Base-by-base conservation (phyloP, 495 filamentous ascomycete species). In the Cairneyella variabilis region DNA sequence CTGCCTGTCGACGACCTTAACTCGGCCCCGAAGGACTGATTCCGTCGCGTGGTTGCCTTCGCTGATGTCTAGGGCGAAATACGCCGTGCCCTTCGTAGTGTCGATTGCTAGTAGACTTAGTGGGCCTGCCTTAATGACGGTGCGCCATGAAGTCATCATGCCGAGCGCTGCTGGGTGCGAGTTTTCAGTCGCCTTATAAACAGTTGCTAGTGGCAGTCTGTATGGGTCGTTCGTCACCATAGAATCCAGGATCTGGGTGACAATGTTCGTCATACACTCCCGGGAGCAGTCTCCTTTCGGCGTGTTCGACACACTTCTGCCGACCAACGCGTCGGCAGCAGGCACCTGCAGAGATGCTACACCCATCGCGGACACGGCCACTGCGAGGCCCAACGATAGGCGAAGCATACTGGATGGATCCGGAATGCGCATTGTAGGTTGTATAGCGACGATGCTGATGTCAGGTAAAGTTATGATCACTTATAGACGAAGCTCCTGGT, bases 161-260 rank as follows among this genome's bases (percentile, higher is more conserved):
- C 65, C 63, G 0, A 67, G 14, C 2, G 60, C 58, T 22, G 65
- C 36, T 22, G 65, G 64, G 37, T 67, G 66, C 0, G 64, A 65
- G 41, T 69, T 69, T 40, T 69, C 66, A 0, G 66, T 64, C 32
- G 65, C 66, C 1, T 40, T 61, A 11, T 54, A 48, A 14, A 49
- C 53, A 18, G 47, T 51, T 10, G 66, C 63, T 25, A 67, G 44
- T 3, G 64, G 60, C 23, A 69, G 34, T 4, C 26, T 63, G 4
- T 55, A 56, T n/a, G 50, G 38, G 22, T 64, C 50, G 42, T 66
- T 51, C 22, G 49, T 36, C 26, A 57, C 45, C 28, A 69, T 50
- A 12, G 63, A 53, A 44, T 58, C 48, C 11, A 69, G 42, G 4
- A 69, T 57, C 25, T 63, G 42, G n/a, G 49, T 53, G 8, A 67